These are phyloP conservation scores for Protomyces inouyei DNA, from an alignment of 1,139 yeast genomes.

Conservation along the genomic window DNA sequence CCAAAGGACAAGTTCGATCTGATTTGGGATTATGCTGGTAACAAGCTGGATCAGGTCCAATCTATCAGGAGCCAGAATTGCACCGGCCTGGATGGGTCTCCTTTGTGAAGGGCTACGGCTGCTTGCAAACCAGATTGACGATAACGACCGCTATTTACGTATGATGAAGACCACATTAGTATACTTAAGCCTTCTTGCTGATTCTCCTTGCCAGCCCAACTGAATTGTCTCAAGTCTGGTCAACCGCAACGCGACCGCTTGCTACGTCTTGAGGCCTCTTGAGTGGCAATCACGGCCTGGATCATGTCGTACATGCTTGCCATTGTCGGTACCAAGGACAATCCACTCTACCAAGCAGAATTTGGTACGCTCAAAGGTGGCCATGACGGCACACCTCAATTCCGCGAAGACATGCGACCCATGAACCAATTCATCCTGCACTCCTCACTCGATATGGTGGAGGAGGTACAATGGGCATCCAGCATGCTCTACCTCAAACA, in stretches of 20 bases:
- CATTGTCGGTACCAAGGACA: constrained; percentile 79
- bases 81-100: not conserved
- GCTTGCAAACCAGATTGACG: too few relatives aligned
- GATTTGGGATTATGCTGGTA: not conserved
- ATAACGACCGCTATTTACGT: too few relatives aligned
- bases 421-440: constrained; percentile 78
- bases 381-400: constrained; percentile 53
- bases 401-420: constrained; percentile 35
- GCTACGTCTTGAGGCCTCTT: too few relatives aligned
- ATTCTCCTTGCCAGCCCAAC: too few relatives aligned
- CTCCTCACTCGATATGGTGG: constrained; percentile 81
- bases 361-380: constrained; percentile 68
- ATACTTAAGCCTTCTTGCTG: too few relatives aligned
- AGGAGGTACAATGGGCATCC: constrained; percentile 74
- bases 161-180: too few relatives aligned
- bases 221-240: too few relatives aligned
- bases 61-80: not conserved
- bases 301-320: constrained; percentile 76
- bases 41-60: not conserved
- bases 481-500: constrained; percentile 53
- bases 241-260: too few relatives aligned
- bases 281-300: too few relatives aligned
- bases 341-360: constrained; percentile 82
- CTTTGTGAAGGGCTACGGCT: too few relatives aligned
- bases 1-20: constrained; percentile 3